These are phyloP conservation scores for Suillus occidentalis DNA, from an alignment of 768 basidiomycete species.

Conservation along the genomic window DNA sequence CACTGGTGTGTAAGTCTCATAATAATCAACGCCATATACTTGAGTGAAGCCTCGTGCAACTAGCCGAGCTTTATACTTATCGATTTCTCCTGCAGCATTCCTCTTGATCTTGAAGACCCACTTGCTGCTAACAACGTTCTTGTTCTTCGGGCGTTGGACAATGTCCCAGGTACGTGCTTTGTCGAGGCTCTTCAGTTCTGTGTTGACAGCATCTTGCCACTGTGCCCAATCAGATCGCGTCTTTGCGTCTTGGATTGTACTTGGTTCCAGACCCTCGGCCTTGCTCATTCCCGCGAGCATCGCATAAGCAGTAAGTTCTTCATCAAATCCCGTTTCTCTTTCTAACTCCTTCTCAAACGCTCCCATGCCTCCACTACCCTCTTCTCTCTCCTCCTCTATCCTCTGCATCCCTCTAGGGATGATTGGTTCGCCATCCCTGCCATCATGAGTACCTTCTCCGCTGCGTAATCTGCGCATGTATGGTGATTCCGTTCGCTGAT, in stretches of 20 bases:
- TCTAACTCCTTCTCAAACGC: not conserved
- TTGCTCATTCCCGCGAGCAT: not conserved
- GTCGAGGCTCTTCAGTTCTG: too few species aligned
- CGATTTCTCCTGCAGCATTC: too few species aligned
- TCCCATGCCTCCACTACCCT: conserved; percentile 1
- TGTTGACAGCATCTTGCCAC: not conserved
- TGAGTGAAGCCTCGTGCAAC: too few species aligned
- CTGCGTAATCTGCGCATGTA: too few species aligned
- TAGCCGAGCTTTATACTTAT: too few species aligned
- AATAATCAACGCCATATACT: too few species aligned
- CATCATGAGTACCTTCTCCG: too few species aligned
- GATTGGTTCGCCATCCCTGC: too few species aligned
- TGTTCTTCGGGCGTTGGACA: not conserved
- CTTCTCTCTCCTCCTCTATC: not conserved
- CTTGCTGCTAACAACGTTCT: too few species aligned
- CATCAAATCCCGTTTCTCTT: not conserved
- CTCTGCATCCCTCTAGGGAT: not conserved
- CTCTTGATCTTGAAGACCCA: too few species aligned
- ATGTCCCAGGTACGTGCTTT: not conserved
- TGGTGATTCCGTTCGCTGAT: too few species aligned
- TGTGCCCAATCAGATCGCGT: not conserved
- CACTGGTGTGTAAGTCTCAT: too few species aligned
- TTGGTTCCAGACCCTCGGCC: not conserved
- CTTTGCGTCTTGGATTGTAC: not conserved
- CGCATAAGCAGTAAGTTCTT: conserved; percentile 3